These are phyloP conservation scores for Cytospora schulzeri DNA, from an alignment of 2,329 filamentous ascomycete species.

Conservation along the genomic window DNA sequence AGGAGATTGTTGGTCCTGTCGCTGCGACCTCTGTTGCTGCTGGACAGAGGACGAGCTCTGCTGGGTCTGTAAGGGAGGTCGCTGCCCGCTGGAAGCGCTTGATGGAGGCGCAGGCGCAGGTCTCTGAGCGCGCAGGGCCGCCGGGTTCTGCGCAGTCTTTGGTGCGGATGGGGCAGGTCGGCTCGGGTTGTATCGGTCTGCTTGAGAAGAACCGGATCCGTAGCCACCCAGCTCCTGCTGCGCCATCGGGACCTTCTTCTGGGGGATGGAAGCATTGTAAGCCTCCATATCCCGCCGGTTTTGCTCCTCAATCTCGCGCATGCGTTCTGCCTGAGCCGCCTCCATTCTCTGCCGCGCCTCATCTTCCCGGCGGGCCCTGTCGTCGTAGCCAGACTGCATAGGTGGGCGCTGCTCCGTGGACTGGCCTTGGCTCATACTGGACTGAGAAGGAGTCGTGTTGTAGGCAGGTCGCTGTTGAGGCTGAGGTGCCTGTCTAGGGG, in stretches of 20 bases:
- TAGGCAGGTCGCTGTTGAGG: conserved; percentile 55
- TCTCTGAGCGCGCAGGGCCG: conserved; percentile 69
- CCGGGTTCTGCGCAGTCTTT: conserved; percentile 59
- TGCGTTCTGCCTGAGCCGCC: conserved; percentile 54
- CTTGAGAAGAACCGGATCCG: conserved; percentile 47
- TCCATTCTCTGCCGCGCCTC: conserved; percentile 67
- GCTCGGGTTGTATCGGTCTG: conserved; percentile 82
- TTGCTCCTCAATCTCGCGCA: conserved; percentile 64
- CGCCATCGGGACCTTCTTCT: conserved; percentile 76
- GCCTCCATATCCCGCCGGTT: conserved; percentile 77
- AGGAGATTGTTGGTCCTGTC: conserved; percentile 50
- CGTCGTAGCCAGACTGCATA: conserved; percentile 61
- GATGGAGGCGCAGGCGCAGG: conserved; percentile 72
- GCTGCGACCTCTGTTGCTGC: conserved; percentile 48
- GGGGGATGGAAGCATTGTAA: conserved; percentile 87
- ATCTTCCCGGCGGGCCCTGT: conserved; percentile 48
- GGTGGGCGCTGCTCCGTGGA: conserved; percentile 56
- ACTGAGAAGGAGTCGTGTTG: conserved; percentile 41
- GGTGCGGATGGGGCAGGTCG: conserved; percentile 83
- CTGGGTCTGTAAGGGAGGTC: conserved; percentile 54
- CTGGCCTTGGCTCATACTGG: conserved; percentile 38
- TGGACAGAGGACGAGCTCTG: conserved; percentile 51
- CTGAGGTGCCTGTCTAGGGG: conserved; percentile 61
- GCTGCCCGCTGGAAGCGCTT: conserved; percentile 42
- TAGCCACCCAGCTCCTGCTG: conserved; percentile 87